Evolutionary conservation across 345 rosid genomes (phyloP).

Genomic region (Isatis tinctoria): DNA sequence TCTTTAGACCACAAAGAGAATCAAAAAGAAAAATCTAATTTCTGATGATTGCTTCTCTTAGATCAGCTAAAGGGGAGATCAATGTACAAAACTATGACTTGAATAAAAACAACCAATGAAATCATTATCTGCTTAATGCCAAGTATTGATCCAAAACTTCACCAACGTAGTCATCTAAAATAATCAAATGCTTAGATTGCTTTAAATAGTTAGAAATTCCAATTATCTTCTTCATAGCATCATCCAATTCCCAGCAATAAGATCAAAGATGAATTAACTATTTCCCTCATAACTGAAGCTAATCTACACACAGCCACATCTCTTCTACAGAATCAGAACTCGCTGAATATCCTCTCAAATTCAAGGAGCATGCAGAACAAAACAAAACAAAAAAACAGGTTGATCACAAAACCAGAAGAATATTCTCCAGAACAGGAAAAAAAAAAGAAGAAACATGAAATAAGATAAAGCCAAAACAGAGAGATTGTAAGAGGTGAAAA

Average conservation of each 20-base stretch:
- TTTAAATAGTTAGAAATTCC: not conserved
- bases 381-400: not conserved
- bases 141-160: not conserved
- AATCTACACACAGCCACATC: slow-evolving; percentile 9
- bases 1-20: not conserved
- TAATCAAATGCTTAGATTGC: not conserved
- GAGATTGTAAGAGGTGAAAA: not conserved
- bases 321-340: not conserved
- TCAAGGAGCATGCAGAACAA: not conserved
- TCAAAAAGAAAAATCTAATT: not conserved
- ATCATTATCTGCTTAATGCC: not conserved
- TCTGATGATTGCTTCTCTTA: not conserved
- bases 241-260: not conserved
- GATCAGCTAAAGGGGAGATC: not conserved
- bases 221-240: not conserved
- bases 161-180: slow-evolving; percentile 3
- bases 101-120: not conserved
- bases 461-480: not conserved
- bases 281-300: not conserved
- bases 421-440: not conserved
- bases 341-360: not conserved
- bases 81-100: not conserved
- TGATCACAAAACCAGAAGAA: not conserved
- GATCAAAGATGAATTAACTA: not conserved
- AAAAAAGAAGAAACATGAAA: not conserved